Base-by-base conservation (phyloP, 495 filamentous ascomycete species). In the Penicillium pancosmium region DNA sequence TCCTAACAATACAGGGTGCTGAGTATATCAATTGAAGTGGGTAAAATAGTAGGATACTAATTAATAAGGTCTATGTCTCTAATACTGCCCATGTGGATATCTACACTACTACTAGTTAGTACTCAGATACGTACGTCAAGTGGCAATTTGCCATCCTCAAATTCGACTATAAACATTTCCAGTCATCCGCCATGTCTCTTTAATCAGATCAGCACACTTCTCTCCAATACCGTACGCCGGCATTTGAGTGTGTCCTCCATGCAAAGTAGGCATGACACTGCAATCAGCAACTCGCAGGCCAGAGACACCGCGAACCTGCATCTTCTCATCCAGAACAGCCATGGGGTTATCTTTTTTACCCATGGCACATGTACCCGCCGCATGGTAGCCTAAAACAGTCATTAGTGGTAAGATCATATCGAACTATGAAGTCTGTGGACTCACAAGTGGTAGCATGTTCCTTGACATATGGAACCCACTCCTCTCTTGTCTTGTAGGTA, bases 161-260 rank as follows among this genome's bases (percentile, higher is more conserved):
- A 65, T 67, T 2, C 61, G 67, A 56, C 58, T 41, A 21, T 68
- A 63, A 19, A 65, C 50, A 53, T 68, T 68, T 3, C 64, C 59
- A 8, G 52, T 43, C 52, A 50, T 69, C 19, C 57, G 46, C 74
- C 73, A 77, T 3, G 69, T 74, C 54, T 74, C 71, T 55, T 80
- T 83, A 63, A 86, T 82, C n/a, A 75, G 68, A 57, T 84, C 83
- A 0, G 81, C 82, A 41, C 81, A 85, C 56, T 82, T 80, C 68
- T 87, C 81, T 5, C 80, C 80, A 60, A 88, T 77, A 43, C 82
- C 82, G 59, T 85, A 87, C 0, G 81, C 84, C 19, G 82, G 79
- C 71, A 86, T 80, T 61, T 84, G 80, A 0, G 84, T 83, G 52
- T 86, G 84, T 13, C 83, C 81, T 9, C 80, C 79, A 41, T 80